Base-by-base conservation (phyloP, 1,139 yeast species). In the Debaryomyces psychrophilus region DNA sequence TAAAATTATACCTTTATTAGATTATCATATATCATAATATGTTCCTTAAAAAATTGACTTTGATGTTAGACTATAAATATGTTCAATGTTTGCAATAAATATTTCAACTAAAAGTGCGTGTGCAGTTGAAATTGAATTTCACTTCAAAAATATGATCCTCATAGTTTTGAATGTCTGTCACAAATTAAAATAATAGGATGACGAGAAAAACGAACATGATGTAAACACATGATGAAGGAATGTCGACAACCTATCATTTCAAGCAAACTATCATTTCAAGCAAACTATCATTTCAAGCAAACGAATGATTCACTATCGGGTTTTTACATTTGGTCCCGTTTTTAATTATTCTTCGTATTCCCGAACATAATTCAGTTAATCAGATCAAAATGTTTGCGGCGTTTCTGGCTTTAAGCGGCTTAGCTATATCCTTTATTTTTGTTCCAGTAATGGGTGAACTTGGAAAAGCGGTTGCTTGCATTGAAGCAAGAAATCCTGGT, bases 381-480 rank as follows among this genome's bases (percentile, higher is more conserved):
- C 41, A 38, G 18, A 27, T 38, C 8, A 34, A 20, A 9, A 26
- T 26, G 31, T 27, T 38, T 38, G 41, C 41, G 12, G 33, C 41
- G 5, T 25, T 38, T 38, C 34, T 38, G 14, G 41, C 31, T n/a
- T 15, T 38, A 11, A 26, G 26, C 26, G 41, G 41, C 11, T 5
- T 28, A 8, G 41, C 41, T 38, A 27, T 38, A 2, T 11, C 41
- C 7, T 27, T 38, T 8, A 38, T 38, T 9, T 38, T 38, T 12
- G 15, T 28, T 8, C 41, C 41, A 17, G 23, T 38, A 5, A 38
- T 38, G 41, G 34, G 41, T 14, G 41, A 38, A n/a, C 31, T 38
- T 26, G n/a, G 31, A 7, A 17, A 26, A 26, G 34, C 26, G 9
- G 41, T 38, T 6, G n/a, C 41, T 18, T n/a, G 15, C 14, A 28